Percentiles rank a stretch among this genome's conserved stretches.
Evolutionary conservation across 306 rosid genomes (phyloP).

Genomic region (Malus orientalis): DNA sequence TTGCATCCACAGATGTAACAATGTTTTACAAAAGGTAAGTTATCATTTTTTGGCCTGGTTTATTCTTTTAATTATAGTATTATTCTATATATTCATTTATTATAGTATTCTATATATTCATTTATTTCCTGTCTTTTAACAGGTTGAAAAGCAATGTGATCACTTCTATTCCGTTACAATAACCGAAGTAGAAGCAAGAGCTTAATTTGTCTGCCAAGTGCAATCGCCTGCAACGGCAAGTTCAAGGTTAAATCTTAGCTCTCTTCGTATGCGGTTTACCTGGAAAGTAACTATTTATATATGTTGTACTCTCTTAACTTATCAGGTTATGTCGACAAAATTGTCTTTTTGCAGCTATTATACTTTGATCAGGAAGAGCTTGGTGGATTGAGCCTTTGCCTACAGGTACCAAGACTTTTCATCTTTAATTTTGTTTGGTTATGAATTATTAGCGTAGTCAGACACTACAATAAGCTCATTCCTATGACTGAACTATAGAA

Average conservation of each 20-base stretch:
- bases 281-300: not conserved
- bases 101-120: not conserved
- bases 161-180: constrained; percentile 82
- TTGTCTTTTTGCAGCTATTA: constrained; percentile 48
- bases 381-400: constrained; percentile 82
- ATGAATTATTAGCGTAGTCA: not conserved
- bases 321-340: not conserved
- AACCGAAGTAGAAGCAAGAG: constrained; percentile 68
- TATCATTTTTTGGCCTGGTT: not conserved
- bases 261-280: not conserved
- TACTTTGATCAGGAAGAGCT: constrained; percentile 82
- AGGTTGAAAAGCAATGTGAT: constrained; percentile 95
- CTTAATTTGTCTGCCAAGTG: constrained; percentile 94
- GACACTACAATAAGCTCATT: not conserved
- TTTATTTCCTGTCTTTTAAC: constrained; percentile 17
- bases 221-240: constrained; percentile 88
- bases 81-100: too few relatives aligned
- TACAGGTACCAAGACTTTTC: constrained; percentile 58
- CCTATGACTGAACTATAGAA: not conserved
- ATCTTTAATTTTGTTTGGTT: not conserved
- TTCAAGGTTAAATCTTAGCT: constrained; percentile 58
- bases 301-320: not conserved
- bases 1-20: too few relatives aligned
- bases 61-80: not conserved
- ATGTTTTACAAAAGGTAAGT: constrained; percentile 40